Percentiles rank a stretch among this genome's conserved stretches.
Evolutionary conservation across 2,329 filamentous ascomycete genomes (phyloP).

Genomic region (Exophiala sp.): DNA sequence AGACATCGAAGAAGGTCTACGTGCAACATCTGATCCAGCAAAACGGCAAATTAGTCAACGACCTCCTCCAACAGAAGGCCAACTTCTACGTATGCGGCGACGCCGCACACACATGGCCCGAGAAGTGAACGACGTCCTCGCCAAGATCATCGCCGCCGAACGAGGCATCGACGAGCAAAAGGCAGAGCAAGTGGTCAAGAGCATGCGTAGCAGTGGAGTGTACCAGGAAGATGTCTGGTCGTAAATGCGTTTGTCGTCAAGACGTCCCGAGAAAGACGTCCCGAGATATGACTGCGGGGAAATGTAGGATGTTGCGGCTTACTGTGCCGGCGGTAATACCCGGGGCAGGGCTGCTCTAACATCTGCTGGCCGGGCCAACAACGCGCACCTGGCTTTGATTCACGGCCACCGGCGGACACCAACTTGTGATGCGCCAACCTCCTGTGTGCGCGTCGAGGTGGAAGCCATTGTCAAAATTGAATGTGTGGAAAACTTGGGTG

Average conservation of each 20-base stretch:
- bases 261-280: neutral
- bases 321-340: too few relatives aligned
- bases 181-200: conserved; percentile 94
- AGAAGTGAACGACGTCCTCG: conserved; percentile 82
- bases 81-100: conserved; percentile 99
- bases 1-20: conserved; percentile 82
- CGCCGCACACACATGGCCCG: conserved; percentile 92
- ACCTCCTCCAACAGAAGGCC: conserved; percentile 73
- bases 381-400: too few relatives aligned
- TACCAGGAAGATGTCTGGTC: conserved; percentile 83
- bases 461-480: too few relatives aligned
- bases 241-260: conserved; percentile 49
- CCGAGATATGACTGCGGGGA: neutral
- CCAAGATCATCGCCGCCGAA: conserved; percentile 78
- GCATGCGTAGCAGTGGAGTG: conserved; percentile 88
- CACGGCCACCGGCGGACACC: too few relatives aligned
- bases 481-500: too few relatives aligned
- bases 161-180: conserved; percentile 76
- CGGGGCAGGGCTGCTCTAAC: too few relatives aligned
- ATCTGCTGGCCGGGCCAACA: too few relatives aligned
- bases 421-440: too few relatives aligned
- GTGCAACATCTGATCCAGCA: conserved; percentile 91
- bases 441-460: too few relatives aligned
- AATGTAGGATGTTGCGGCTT: too few relatives aligned
- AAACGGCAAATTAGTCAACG: conserved; percentile 74